A percentile compares a stretch with the other conserved stretches of the same genome.
Conservation (phyloP, 106 monocot genomes). For the Dioscorea alata region DNA sequence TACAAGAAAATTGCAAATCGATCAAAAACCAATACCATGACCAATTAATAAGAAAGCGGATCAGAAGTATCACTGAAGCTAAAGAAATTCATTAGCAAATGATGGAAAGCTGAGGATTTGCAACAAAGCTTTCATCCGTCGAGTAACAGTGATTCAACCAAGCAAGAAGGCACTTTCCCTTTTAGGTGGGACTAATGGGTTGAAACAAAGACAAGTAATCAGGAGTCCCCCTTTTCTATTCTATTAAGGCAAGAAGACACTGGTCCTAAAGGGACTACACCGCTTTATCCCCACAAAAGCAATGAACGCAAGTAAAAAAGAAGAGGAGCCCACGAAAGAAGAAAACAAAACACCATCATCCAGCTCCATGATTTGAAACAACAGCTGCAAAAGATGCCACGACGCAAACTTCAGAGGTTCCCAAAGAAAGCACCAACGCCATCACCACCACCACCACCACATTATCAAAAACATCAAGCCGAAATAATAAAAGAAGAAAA, state of each 20-base stretch:
- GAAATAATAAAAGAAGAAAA: neutral
- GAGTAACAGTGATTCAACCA: neutral
- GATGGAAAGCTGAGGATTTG: too few species aligned
- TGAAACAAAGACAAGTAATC: neutral
- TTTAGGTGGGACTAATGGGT: neutral
- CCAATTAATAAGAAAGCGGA: too few species aligned
- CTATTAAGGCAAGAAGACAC: constrained; percentile 6
- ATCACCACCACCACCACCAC: neutral
- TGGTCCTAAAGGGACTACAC: neutral
- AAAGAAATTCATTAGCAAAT: too few species aligned
- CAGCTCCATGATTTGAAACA: constrained; percentile 45
- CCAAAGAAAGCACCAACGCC: neutral
- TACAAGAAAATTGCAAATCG: too few species aligned
- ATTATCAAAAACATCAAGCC: neutral
- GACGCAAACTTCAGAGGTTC: neutral
- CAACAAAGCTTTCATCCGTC: neutral
- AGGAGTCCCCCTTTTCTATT: neutral
- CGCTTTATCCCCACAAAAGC: constrained; percentile 14
- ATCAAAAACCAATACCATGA: too few species aligned
- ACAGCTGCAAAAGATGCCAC: constrained; percentile 7
- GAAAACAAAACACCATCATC: constrained; percentile 30
- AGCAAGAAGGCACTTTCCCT: constrained; percentile 1
- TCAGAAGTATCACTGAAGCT: too few species aligned
- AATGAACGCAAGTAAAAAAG: constrained; percentile 7
- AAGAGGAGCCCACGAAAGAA: constrained; percentile 11